Conservation (phyloP, 2,329 filamentous ascomycete genomes). For the Alternaria infectoria region DNA sequence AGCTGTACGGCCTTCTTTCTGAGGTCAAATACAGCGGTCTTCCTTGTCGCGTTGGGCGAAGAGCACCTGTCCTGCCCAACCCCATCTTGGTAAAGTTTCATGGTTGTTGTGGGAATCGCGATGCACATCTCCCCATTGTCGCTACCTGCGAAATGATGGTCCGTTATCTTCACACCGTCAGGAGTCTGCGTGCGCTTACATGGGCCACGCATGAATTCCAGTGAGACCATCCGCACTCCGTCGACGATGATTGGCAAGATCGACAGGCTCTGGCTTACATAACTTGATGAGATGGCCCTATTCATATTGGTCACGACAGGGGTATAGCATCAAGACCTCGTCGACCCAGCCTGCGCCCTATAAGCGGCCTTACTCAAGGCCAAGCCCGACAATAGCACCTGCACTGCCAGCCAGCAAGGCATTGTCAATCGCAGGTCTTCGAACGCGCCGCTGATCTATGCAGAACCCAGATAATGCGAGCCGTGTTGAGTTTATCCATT, state of each 20-base stretch:
- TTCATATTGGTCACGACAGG: slow-evolving; percentile 12
- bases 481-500: not conserved
- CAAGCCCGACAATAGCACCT: not conserved
- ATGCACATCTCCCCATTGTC: not conserved
- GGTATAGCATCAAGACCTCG: not conserved
- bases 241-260: not conserved
- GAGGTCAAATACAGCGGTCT: slow-evolving; percentile 1
- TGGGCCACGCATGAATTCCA: not conserved
- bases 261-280: slow-evolving; percentile 5
- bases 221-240: slow-evolving; percentile 1
- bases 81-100: not conserved
- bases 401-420: not conserved
- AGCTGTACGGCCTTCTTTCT: not conserved
- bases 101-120: not conserved
- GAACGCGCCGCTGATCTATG: not conserved
- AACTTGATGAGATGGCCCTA: slow-evolving; percentile 3
- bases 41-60: slow-evolving; percentile 5
- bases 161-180: not conserved
- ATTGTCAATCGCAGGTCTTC: not conserved
- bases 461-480: not conserved
- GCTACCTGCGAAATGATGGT: not conserved
- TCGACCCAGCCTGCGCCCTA: slow-evolving; percentile 2
- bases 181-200: not conserved
- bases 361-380: slow-evolving; percentile 8
- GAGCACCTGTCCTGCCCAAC: not conserved